phyloP scores from a whole-genome alignment of 2,329 filamentous ascomycete species.

The Aspergillus amoenus region DNA sequence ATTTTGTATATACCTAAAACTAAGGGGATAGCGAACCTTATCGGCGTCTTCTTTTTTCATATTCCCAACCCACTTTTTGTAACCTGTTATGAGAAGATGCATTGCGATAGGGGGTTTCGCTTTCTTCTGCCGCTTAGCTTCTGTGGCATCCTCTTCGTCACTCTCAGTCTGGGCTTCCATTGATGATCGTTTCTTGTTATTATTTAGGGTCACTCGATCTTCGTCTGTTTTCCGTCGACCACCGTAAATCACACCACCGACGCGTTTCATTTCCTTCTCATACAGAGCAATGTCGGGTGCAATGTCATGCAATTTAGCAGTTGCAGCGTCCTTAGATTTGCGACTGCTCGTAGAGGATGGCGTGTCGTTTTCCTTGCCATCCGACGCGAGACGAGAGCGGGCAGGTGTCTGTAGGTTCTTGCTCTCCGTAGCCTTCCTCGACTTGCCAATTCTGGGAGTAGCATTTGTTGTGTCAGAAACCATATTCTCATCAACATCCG shows the following conservation, averaged over 20 bases:
- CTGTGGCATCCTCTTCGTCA: constrained; percentile 55
- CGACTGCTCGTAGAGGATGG: constrained; percentile 74
- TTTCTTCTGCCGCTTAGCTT: constrained; percentile 63
- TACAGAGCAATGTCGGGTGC: constrained; percentile 86
- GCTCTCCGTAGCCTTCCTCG: constrained; percentile 28
- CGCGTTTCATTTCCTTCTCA: constrained; percentile 88
- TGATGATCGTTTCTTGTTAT: constrained; percentile 44
- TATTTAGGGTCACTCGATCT: constrained; percentile 33
- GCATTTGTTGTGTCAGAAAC: constrained; percentile 18
- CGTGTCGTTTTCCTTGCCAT: constrained; percentile 80
- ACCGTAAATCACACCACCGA: constrained; percentile 64
- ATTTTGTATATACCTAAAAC: neutral
- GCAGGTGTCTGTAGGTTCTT: constrained; percentile 53
- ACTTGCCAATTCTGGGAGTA: constrained; percentile 30
- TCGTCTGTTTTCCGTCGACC: constrained; percentile 49
- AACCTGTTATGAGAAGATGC: constrained; percentile 79
- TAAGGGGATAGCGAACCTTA: constrained; percentile 57
- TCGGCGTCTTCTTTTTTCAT: constrained; percentile 74
- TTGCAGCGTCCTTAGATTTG: constrained; percentile 83
- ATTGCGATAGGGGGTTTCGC: constrained; percentile 66
- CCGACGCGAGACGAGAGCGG: constrained; percentile 50
- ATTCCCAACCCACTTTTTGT: constrained; percentile 76
- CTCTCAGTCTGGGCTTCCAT: constrained; percentile 50
- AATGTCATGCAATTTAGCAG: constrained; percentile 71
- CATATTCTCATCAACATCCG: constrained; percentile 19